A percentile compares a stretch with the other conserved stretches of the same genome.
Evolutionary conservation across 2,329 filamentous ascomycete genomes (phyloP).

Genomic region (Epichloe gansuensis): DNA sequence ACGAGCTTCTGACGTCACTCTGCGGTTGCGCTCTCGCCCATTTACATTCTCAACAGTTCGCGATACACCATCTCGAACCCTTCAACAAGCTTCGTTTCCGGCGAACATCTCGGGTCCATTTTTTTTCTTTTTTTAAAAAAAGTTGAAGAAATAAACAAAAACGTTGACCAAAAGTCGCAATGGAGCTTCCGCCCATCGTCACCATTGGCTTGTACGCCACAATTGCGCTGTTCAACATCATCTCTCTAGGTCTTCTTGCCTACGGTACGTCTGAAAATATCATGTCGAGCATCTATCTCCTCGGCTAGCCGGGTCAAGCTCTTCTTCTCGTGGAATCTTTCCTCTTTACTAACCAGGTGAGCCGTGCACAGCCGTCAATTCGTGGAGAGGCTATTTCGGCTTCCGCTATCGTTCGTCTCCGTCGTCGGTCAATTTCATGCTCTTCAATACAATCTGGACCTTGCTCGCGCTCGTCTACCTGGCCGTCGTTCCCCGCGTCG

Average conservation of each 20-base stretch:
- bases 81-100: no score
- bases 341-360: neutral
- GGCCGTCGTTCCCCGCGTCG: conserved; percentile 50
- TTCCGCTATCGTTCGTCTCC: conserved; percentile 32
- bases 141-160: no score
- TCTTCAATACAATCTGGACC: conserved; percentile 71
- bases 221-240: conserved; percentile 6
- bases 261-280: conserved; percentile 2
- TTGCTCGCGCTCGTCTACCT: conserved; percentile 60
- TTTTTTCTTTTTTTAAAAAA: no score
- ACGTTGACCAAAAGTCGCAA: neutral
- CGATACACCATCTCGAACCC: neutral
- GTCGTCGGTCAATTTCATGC: conserved; percentile 56
- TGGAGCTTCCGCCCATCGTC: conserved; percentile 6
- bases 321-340: neutral
- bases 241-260: conserved; percentile 5
- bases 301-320: neutral
- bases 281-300: neutral
- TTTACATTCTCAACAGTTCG: neutral
- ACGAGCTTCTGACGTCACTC: neutral
- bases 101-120: no score
- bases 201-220: conserved; percentile 4
- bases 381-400: neutral
- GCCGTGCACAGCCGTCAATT: conserved; percentile 6
- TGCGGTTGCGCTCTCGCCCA: neutral